Evolutionary conservation across 371 early-diverging fungal genomes (phyloP), one percentile per base, ranked within the genome.

Genomic region (Syncephalis plumigaleata): DNA sequence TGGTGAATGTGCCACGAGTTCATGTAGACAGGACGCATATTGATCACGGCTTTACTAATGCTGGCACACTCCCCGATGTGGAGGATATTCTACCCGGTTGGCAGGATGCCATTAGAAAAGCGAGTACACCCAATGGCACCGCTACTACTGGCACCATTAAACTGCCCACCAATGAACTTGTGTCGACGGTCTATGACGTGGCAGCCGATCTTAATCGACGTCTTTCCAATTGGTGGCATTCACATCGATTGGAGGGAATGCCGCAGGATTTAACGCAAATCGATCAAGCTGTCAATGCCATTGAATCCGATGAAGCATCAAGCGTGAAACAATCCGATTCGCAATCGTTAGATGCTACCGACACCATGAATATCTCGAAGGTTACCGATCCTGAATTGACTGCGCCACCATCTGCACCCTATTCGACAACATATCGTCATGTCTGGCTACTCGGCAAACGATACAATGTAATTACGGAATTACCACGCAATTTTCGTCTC

Each of bases 361-460:
- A n/a, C n/a, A n/a, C n/a, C n/a, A n/a, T n/a, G n/a, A n/a, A n/a
- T n/a, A n/a, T n/a, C n/a, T n/a, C n/a, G n/a, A n/a, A n/a, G n/a
- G n/a, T n/a, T n/a, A n/a, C n/a, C 11, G 31, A 31, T 31, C 11
- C 31, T 31, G 4, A 7, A 31, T 4, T 11, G 7, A 7, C 31
- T 11, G 4, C 31, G 4, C 11, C 31, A 31, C 11, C 31, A 11
- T 31, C 11, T 7, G 4, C 11, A 31, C 11, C 31, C 4, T 4
- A 4, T 31, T 31, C 31, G 11, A 7, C 11, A 7, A 31, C 31
- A 7, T 31, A 31, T 31, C 31, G 31, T 43, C 9, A 17, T 42
- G 18, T 47, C 22, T 44, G 51, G 51, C 36, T 55, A 9, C 26
- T 55, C 16, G 55, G 55, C 18, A 48, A 44, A 9, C 2, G 20